Base-by-base conservation (phyloP, 768 basidiomycete species). In the Dacryopinax spathularia region DNA sequence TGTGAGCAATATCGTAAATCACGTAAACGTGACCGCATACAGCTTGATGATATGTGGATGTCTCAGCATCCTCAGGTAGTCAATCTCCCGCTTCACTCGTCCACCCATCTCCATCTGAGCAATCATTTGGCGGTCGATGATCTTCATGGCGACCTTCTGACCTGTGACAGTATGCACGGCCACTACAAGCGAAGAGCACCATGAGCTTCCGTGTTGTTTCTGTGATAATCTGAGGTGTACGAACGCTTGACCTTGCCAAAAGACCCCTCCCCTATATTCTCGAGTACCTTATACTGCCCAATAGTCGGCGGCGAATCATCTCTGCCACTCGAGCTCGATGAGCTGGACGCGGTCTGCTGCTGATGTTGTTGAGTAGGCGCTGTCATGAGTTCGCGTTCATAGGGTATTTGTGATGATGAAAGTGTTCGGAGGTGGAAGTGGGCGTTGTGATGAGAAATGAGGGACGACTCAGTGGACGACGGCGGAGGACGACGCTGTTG, bases 191-290 rank as follows among this genome's bases (percentile, higher is more conserved):
- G n/a, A 18, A n/a, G 9, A 62, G 34, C 43, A 37, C 33, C 44
- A n/a, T 59, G 36, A 29, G 48, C 29, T 56, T 20, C 31, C 7
- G 43, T 29, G 33, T 22, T 61, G n/a, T 35, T 43, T 18, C 48
- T 22, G 29, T 18, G 60, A 13, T 18, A 15, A 33, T 34, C 31
- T 33, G 34, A 33, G 3, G 25, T 18, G 22, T 25, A 84, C 91
- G 74, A 75, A 96, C 95, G 90, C 81, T 97, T 98, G 73, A 99
- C 96, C 77, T 96, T 97, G 63, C 95, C 96, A 77, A 98, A 99
- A 12, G 91, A 95, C 2, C 96, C 96, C 67, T 94, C 92, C 20
- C 94, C 95, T 65, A 97, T 88, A 67, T 94, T 92, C 64, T 83
- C 76, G 62, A 87, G 82, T 64, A 98, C 84, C 39, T 83, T 88